Evolutionary conservation across 768 basidiomycete species (phyloP).

Genomic region (Macrolepiota fuliginosa): DNA sequence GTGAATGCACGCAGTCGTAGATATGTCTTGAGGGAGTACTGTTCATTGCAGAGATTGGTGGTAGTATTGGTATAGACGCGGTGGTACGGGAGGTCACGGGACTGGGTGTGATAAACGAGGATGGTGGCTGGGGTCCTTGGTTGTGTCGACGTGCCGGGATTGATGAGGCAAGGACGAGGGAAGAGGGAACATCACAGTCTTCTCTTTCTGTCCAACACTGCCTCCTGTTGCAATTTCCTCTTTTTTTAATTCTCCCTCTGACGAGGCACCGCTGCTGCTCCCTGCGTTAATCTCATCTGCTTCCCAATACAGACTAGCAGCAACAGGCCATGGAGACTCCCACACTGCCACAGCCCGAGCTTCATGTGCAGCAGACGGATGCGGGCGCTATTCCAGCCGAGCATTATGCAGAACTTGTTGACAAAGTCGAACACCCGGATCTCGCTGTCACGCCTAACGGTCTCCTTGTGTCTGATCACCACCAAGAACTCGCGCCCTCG

Average conservation of each 20-base stretch:
- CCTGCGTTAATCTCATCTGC: not conserved
- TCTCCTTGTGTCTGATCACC: not conserved
- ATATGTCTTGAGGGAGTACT: too few relatives aligned
- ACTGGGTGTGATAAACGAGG: constrained; percentile 2
- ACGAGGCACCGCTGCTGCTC: not conserved
- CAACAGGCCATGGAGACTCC: constrained; percentile 6
- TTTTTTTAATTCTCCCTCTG: not conserved
- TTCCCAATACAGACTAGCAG: not conserved
- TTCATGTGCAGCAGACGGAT: not conserved
- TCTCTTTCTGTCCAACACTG: not conserved
- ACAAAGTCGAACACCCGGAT: not conserved
- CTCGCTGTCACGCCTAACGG: constrained; percentile 1
- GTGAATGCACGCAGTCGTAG: too few relatives aligned
- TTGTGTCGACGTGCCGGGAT: not conserved
- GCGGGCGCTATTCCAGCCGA: not conserved
- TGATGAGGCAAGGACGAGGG: not conserved
- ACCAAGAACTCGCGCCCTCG: not conserved
- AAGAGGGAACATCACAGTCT: not conserved
- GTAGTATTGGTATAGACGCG: not conserved
- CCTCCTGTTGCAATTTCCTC: not conserved
- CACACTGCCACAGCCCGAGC: not conserved
- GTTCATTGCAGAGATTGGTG: not conserved
- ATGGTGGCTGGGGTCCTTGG: constrained; percentile 9
- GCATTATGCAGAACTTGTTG: not conserved
- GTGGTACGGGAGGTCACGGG: not conserved